phyloP scores from a whole-genome alignment of 2,329 filamentous ascomycete genomes.

The Pseudogymnoascus sp. region DNA sequence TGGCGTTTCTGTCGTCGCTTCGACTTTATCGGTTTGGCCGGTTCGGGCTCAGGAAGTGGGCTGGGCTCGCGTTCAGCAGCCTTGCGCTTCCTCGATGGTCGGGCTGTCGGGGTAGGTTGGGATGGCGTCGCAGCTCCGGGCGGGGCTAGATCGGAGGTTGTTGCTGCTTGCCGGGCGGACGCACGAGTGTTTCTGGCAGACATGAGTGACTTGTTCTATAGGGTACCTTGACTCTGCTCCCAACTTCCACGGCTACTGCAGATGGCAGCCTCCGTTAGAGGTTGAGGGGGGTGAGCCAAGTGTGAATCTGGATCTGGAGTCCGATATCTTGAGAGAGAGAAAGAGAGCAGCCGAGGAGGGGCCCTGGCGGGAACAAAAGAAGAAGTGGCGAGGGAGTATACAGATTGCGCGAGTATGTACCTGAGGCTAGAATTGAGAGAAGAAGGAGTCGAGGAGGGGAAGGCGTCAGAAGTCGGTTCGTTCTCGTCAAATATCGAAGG shows the following conservation, averaged over 20 bases:
- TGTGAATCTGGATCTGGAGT: slow-evolving; percentile 11
- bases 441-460: slow-evolving; percentile 11
- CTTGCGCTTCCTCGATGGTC: slow-evolving; percentile 68
- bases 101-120: slow-evolving; percentile 32
- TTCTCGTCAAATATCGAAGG: slow-evolving; percentile 12
- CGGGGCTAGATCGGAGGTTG: slow-evolving; percentile 29
- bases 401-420: slow-evolving; percentile 10
- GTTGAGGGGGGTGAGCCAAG: slow-evolving; percentile 10
- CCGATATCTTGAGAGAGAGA: background rate
- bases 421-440: slow-evolving; percentile 11
- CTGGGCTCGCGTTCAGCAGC: slow-evolving; percentile 45
- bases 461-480: slow-evolving; percentile 7
- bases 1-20: slow-evolving; percentile 62
- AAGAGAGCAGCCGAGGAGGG: background rate
- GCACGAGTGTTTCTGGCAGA: slow-evolving; percentile 94
- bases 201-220: slow-evolving; percentile 58
- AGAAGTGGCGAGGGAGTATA: background rate
- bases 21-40: slow-evolving; percentile 31
- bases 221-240: slow-evolving; percentile 11
- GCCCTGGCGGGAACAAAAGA: background rate
- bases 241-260: slow-evolving; percentile 11
- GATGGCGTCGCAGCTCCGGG: slow-evolving; percentile 33
- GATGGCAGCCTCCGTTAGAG: background rate
- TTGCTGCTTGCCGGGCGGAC: slow-evolving; percentile 81
- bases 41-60: slow-evolving; percentile 31